A percentile compares a stretch with the other conserved stretches of the same genome.
Conservation (phyloP, 352 stramenopile genomes). For the Phytopythium sindhum region DNA sequence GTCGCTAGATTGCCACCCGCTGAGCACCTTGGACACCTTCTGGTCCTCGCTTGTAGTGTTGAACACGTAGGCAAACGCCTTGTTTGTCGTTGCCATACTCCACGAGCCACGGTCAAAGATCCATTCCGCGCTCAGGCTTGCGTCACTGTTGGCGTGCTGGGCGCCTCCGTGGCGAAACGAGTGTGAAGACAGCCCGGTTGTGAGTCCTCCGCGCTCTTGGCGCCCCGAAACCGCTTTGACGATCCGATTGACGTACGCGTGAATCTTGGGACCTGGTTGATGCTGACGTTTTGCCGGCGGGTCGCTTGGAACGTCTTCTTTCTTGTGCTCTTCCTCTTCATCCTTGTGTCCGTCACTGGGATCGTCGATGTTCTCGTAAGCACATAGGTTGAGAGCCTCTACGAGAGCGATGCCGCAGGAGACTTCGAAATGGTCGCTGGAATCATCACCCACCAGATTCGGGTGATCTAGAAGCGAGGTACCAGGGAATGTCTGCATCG, state of each 20-base stretch:
- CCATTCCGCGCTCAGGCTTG: constrained; percentile 18
- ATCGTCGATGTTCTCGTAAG: background rate
- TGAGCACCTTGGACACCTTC: constrained; percentile 21
- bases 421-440: background rate
- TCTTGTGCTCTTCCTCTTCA: background rate
- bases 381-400: constrained; percentile 6
- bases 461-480: constrained; percentile 3
- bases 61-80: constrained; percentile 28
- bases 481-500: constrained; percentile 13
- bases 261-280: constrained; percentile 10
- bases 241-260: constrained; percentile 17
- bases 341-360: background rate
- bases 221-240: background rate
- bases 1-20: constrained; percentile 12
- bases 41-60: constrained; percentile 27
- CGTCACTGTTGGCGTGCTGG: constrained; percentile 15
- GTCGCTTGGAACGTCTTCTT: background rate
- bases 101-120: constrained; percentile 25
- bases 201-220: background rate
- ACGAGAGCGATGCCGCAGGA: background rate
- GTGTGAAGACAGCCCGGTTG: constrained; percentile 14
- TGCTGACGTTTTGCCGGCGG: background rate
- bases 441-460: constrained; percentile 6
- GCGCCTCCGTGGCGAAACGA: constrained; percentile 24
- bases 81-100: constrained; percentile 21